Evolutionary conservation across 495 filamentous ascomycete genomes (phyloP), one percentile per base, ranked within the genome.

Genomic region (Penicillium lagena): DNA sequence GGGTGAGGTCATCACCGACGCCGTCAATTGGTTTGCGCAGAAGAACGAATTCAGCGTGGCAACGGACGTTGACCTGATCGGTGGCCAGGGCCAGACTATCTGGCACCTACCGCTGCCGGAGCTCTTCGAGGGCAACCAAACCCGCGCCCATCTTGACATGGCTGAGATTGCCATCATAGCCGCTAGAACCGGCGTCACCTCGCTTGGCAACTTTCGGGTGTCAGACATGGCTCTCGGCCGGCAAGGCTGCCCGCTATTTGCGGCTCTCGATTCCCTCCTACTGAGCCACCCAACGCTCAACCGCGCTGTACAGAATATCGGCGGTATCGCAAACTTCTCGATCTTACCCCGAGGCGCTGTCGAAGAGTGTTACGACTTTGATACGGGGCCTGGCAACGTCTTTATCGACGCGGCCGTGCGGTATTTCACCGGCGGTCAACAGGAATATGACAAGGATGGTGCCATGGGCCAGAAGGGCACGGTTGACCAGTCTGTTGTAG

Each of bases 231-330:
- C 58, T 33, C 55, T 56, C 12, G 60, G 58, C 12, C 54, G 57
- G 45, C 60, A 66, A 51, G 55, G 59, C 9, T 58, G 55, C n/a
- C 60, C 58, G 10, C 35, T 63, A 14, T 57, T 59, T 37, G 55
- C 58, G 35, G 55, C 55, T 33, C 43, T 63, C 4, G 66, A 73
- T 47, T 60, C 63, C 14, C 57, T 76, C 12, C 42, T 73, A 13
- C 55, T 72, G 27, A 67, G 69, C 40, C 70, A 75, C 40, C 71
- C 71, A 13, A 71, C 62, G 28, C 71, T 72, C 50, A 51, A 67
- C n/a, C 64, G 70, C 35, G 65, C 65, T 10, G 75, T 68, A 47
- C 71, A 76, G 60, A 77, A 77, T 50, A 73, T 74, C 45, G 68
- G 72, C 39, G 68, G 71, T 27, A 74, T 75, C 38, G 68, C 63